Percentiles rank a stretch among this genome's conserved stretches.
Evolutionary conservation across 2,329 filamentous ascomycete species (phyloP).

Genomic region (Bipolaris sorokiniana): DNA sequence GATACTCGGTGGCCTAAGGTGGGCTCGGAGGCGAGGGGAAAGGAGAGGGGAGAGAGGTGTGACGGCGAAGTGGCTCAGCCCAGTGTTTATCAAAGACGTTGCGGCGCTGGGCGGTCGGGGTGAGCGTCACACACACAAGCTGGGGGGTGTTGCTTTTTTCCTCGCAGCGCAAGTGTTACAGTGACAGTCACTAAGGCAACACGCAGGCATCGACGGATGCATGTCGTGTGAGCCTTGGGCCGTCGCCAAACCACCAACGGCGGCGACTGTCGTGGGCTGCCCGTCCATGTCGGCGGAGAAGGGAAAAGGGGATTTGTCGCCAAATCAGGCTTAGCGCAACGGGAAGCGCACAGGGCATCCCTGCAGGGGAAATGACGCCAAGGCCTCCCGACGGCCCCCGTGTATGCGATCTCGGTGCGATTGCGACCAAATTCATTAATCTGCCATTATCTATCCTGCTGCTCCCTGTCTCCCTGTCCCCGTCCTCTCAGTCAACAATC

Average conservation of each 20-base stretch:
- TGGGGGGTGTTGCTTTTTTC: not conserved
- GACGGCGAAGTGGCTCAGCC: not conserved
- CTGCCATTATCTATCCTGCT: not conserved
- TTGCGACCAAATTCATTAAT: conserved; percentile 6
- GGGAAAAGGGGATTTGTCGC: conserved; percentile 10
- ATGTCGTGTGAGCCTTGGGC: conserved; percentile 11
- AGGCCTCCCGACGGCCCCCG: not conserved
- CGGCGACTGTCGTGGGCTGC: conserved; percentile 12
- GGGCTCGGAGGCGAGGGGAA: conserved; percentile 4
- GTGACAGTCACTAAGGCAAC: conserved; percentile 13
- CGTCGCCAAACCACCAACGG: conserved; percentile 21
- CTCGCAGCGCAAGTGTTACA: not conserved
- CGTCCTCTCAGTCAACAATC: conserved; percentile 58
- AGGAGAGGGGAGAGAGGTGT: not conserved
- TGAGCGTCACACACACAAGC: not conserved
- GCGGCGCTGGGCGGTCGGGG: not conserved
- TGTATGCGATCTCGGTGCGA: conserved; percentile 1
- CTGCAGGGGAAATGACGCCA: conserved; percentile 21
- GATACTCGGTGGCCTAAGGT: conserved; percentile 9
- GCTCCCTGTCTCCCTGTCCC: not conserved
- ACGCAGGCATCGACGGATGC: not conserved
- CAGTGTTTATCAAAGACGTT: not conserved
- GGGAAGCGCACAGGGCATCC: conserved; percentile 12
- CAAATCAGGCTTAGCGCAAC: conserved; percentile 5
- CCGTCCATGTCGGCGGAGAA: conserved; percentile 11